Evolutionary conservation across 176 grass and related monocot genomes (phyloP).

Genomic region (Chloris gayana): DNA sequence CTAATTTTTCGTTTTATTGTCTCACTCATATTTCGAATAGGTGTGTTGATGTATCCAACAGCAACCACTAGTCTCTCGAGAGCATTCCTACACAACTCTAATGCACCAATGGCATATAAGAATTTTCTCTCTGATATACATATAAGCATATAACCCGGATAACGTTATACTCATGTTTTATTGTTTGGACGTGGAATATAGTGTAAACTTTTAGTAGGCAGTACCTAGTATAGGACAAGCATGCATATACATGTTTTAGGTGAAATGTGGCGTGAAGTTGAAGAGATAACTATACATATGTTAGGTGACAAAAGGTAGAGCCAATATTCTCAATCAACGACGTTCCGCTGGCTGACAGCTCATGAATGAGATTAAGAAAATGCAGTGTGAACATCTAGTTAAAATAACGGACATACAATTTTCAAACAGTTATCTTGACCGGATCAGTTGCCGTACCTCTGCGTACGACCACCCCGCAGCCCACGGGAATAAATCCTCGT

Average conservation of each 20-base stretch:
- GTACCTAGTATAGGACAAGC: not conserved
- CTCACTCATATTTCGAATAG: conserved; percentile 10
- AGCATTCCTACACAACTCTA: not conserved
- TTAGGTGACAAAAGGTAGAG: not conserved
- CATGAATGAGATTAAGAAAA: not conserved
- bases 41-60: not conserved
- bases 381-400: not conserved
- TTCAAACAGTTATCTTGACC: not conserved
- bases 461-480: not conserved
- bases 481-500: not conserved
- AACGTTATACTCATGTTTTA: not conserved
- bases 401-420: not conserved
- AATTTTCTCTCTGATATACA: no score
- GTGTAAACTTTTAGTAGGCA: not conserved
- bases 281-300: not conserved
- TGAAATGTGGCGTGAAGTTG: not conserved
- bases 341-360: conserved; percentile 14
- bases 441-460: conserved; percentile 37
- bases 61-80: not conserved
- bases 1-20: not conserved
- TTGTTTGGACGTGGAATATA: not conserved
- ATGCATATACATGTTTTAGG: not conserved
- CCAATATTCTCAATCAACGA: not conserved
- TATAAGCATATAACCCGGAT: not conserved
- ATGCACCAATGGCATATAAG: not conserved